Percentiles rank a stretch among this genome's conserved stretches.
These are phyloP conservation scores for Hyphodiscus sp. DNA, from an alignment of 2,329 filamentous ascomycete genomes.

Conservation along the genomic window DNA sequence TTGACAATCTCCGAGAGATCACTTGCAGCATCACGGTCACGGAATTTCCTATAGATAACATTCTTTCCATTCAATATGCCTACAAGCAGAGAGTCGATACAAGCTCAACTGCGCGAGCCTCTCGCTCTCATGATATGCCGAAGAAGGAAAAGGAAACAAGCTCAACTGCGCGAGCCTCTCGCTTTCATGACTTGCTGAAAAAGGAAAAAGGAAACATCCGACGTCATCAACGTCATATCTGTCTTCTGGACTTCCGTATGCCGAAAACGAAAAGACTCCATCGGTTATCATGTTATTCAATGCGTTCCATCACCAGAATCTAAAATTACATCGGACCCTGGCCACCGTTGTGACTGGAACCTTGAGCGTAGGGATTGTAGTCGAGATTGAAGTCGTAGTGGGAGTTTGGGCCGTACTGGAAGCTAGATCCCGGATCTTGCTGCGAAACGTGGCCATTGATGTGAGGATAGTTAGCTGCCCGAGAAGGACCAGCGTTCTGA, in stretches of 20 bases:
- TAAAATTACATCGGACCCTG: neutral
- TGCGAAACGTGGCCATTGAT: neutral
- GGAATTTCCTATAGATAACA: too few species aligned
- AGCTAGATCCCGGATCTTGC: neutral
- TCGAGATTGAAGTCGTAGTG: neutral
- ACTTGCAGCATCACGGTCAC: too few species aligned
- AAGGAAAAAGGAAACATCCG: too few species aligned
- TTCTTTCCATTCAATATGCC: neutral
- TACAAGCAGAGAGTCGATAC: neutral
- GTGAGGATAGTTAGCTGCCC: neutral
- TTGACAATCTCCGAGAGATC: too few species aligned
- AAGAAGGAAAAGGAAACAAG: too few species aligned
- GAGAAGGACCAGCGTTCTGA: neutral
- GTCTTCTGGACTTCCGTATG: neutral
- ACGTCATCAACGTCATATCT: neutral
- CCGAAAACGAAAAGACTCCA: neutral
- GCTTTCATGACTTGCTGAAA: too few species aligned
- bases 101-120: neutral
- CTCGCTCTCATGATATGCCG: too few species aligned
- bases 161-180: neutral
- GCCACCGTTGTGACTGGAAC: neutral
- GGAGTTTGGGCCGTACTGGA: neutral
- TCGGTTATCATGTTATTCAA: neutral
- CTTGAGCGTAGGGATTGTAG: neutral
- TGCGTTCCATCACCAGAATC: neutral